Conservation (phyloP, 1,284 basidiomycete species). For the Cutaneotrichosporon sp. region DNA sequence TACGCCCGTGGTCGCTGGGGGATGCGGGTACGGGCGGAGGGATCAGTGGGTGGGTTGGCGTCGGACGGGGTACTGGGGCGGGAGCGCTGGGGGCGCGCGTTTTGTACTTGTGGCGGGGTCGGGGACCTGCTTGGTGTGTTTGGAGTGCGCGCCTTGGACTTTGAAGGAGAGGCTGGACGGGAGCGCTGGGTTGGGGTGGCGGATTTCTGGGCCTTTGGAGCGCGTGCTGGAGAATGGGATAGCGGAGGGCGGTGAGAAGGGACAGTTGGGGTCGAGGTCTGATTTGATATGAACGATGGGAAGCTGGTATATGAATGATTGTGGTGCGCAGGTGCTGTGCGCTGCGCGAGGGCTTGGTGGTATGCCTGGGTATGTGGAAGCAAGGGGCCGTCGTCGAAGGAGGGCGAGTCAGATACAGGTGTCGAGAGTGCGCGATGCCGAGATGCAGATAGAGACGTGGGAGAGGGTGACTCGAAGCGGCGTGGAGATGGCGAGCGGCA, state of each 20-base stretch:
- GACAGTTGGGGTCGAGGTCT: no score
- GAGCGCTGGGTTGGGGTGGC: no score
- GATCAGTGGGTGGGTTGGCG: neutral
- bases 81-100: neutral
- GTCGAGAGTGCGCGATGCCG: neutral
- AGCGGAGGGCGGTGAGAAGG: no score
- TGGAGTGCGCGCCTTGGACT: no score
- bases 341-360: neutral
- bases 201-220: no score
- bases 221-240: neutral
- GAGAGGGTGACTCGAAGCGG: neutral
- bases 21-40: slow-evolving; percentile 8
- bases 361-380: slow-evolving; percentile 3
- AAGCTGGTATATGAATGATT: neutral
- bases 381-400: neutral
- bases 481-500: neutral
- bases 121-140: no score
- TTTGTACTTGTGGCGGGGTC: no score
- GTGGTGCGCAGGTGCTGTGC: neutral
- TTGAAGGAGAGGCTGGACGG: no score
- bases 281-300: neutral
- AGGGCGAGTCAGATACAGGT: no score
- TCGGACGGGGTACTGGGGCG: neutral
- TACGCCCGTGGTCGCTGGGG: slow-evolving; percentile 12
- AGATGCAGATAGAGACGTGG: neutral